Percentiles rank a stretch among this genome's conserved stretches.
Evolutionary conservation across 768 basidiomycete species (phyloP).

Genomic region (Boletus tylopilopsis): DNA sequence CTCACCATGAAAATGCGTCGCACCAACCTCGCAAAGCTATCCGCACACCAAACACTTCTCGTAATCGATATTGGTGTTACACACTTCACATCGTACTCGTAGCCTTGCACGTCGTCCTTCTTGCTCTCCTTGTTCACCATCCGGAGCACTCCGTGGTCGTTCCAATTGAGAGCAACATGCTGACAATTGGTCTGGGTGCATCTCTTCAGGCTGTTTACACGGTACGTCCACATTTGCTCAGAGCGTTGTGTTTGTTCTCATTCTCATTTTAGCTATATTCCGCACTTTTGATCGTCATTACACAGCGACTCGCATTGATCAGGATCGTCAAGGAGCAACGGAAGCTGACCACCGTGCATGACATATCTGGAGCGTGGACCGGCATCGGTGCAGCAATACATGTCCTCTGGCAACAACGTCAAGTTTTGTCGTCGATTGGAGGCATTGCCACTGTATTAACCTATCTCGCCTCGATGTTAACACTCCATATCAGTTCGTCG

Average conservation of each 20-base stretch:
- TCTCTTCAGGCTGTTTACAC: neutral
- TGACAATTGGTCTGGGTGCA: neutral
- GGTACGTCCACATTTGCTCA: neutral
- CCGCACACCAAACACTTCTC: neutral
- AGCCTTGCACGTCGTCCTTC: neutral
- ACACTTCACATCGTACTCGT: neutral
- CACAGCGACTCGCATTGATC: neutral
- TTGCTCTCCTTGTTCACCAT: neutral
- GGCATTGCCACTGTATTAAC: neutral
- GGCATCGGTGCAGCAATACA: neutral
- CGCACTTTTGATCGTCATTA: neutral
- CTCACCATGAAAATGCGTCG: neutral
- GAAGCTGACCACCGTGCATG: neutral
- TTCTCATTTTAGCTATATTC: neutral
- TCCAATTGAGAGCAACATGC: neutral
- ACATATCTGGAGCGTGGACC: neutral
- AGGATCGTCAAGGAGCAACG: neutral
- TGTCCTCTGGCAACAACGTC: neutral
- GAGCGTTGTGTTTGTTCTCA: neutral
- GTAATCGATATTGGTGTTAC: neutral
- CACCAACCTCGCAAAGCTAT: neutral
- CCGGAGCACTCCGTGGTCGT: neutral
- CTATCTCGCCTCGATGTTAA: neutral
- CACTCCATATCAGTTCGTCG: neutral
- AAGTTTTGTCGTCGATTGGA: neutral